A percentile compares a stretch with the other conserved stretches of the same genome.
phyloP scores from a whole-genome alignment of 2,329 filamentous ascomycete genomes.

The Verruconis gallopava region DNA sequence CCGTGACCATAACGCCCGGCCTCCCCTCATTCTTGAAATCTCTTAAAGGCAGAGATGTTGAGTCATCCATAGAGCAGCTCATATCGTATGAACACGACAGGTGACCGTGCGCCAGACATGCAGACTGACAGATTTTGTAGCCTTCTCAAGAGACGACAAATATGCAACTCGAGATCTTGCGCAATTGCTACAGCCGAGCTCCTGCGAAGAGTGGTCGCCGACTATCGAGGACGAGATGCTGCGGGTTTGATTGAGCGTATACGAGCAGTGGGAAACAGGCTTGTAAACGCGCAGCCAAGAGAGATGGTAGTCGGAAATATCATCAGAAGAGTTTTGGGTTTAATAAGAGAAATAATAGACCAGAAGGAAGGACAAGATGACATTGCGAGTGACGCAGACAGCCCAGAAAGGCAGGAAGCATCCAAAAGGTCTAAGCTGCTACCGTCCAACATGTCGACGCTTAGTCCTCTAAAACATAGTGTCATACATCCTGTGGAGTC shows the following conservation, averaged over 20 bases:
- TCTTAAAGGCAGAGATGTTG: slow-evolving; percentile 60
- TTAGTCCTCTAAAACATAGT: slow-evolving; percentile 32
- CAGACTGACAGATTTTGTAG: slow-evolving; percentile 31
- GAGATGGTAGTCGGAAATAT: slow-evolving; percentile 94
- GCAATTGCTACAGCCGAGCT: slow-evolving; percentile 85
- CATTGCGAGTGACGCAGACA: slow-evolving; percentile 41
- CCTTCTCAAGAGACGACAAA: slow-evolving; percentile 81
- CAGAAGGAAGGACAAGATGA: slow-evolving; percentile 59
- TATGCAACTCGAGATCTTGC: slow-evolving; percentile 74
- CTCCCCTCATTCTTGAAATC: slow-evolving; percentile 68
- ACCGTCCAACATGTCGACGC: slow-evolving; percentile 31
- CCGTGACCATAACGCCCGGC: slow-evolving; percentile 52
- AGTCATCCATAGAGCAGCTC: slow-evolving; percentile 71
- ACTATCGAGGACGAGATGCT: slow-evolving; percentile 65
- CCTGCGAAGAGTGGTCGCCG: slow-evolving; percentile 73
- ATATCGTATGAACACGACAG: slow-evolving; percentile 52
- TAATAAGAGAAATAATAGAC: slow-evolving; percentile 83
- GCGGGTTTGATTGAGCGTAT: slow-evolving; percentile 69
- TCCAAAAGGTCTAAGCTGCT: slow-evolving; percentile 23
- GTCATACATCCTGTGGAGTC: not conserved
- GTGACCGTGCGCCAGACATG: slow-evolving; percentile 7
- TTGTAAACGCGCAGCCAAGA: slow-evolving; percentile 73
- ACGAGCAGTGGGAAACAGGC: slow-evolving; percentile 60
- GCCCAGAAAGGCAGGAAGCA: slow-evolving; percentile 14
- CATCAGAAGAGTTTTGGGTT: slow-evolving; percentile 72